Evolutionary conservation across 176 grass and related monocot species (phyloP), one percentile per base, ranked within the genome.

Genomic region (Tillandsia fasciculata): DNA sequence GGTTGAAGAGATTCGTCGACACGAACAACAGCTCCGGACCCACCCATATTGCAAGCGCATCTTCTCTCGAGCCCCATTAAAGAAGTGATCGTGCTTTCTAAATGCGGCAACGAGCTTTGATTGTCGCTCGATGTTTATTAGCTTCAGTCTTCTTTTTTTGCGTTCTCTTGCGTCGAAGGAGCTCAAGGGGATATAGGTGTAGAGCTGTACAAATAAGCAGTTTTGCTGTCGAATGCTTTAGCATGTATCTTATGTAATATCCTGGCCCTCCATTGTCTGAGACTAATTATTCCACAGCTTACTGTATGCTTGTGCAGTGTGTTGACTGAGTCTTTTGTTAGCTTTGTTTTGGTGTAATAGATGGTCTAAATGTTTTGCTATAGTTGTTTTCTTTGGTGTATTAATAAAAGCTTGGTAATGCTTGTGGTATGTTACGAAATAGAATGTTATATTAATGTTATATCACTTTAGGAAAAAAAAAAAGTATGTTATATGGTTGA

Each of bases 11-110:
- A 87, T 92, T 14, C 82, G 75, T 52, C 93, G 83, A 66, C 79
- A 92, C 26, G 86, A 80, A 26, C 79, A 86, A 70, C 79, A 78
- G 47, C 75, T 96, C 68, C 78, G 86, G 11, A 89, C 88, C 18
- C 89, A 65, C 69, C 93, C 86, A 15, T 88, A 83, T 78, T 92
- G 92, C 79, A 92, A 89, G 81, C 91, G 83, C 68, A 96, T 96
- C 58, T 70, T 83, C 72, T 96, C 79, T 51, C 78, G 79, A 67
- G 76, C 61, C 56, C 74, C 86, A 56, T 78, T 83, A 47, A 87
- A 81, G 79, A 81, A 79, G 76, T 87, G 84, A 87, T 74, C 51
- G 27, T 65, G 66, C 33, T 70, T 53, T 81, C 61, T 65, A 67
- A 26, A 20, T 33, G 10, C 20, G 56, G 14, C 56, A 1, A 9